Conservation (phyloP, 192 early-diverging fungal species). For the Coemansia sp. region DNA sequence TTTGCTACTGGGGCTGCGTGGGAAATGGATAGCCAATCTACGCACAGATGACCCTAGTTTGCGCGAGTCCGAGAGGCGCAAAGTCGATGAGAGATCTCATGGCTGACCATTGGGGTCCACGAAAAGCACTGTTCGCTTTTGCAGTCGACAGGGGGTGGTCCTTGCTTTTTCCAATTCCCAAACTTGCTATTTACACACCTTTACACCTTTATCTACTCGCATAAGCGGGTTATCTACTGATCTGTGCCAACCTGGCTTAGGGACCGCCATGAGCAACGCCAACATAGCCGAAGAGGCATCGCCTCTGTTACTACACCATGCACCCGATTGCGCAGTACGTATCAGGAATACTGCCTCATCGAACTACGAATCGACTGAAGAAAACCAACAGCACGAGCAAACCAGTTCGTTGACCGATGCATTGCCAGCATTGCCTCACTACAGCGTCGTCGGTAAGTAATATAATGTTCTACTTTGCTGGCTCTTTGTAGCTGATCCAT, state of each 20-base stretch:
- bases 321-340: slow-evolving; percentile 6
- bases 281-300: background rate
- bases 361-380: background rate
- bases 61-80: background rate
- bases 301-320: background rate
- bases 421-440: background rate
- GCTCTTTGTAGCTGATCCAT: background rate
- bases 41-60: background rate
- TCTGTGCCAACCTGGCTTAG: background rate
- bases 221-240: background rate
- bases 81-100: background rate
- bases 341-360: background rate
- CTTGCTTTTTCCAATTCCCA: background rate
- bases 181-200: background rate
- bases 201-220: background rate
- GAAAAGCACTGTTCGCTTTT: background rate
- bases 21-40: background rate
- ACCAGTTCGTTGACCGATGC: background rate
- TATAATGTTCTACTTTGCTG: background rate
- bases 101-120: background rate
- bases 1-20: background rate
- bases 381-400: background rate
- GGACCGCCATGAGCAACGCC: background rate
- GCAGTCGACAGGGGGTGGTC: background rate
- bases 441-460: background rate